A percentile compares a stretch with the other conserved stretches of the same genome.
Conservation (phyloP, 2,329 filamentous ascomycete species). For the Fonsecaea multimorphosa region DNA sequence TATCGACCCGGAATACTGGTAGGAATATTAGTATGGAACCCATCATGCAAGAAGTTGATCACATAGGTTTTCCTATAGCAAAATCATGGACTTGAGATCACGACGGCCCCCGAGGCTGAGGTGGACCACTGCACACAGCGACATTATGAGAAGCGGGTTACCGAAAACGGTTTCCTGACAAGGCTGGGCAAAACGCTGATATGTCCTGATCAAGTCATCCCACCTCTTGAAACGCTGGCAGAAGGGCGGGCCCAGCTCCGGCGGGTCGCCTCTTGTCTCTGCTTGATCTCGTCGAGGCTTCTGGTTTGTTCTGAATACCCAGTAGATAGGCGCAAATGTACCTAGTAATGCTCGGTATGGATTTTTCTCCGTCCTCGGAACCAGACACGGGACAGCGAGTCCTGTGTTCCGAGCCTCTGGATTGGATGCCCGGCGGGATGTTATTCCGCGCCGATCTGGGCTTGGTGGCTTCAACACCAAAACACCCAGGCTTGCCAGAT, state of each 20-base stretch:
- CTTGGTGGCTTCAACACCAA: slow-evolving; percentile 10
- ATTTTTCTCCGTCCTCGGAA: too few relatives aligned
- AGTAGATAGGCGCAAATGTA: background rate
- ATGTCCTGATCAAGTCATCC: background rate
- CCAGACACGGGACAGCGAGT: too few relatives aligned
- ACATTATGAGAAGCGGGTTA: background rate
- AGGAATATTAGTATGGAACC: too few relatives aligned
- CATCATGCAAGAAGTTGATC: background rate
- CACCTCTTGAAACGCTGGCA: background rate
- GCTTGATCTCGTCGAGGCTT: background rate
- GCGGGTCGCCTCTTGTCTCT: background rate
- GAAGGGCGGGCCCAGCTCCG: background rate
- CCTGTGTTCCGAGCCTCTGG: too few relatives aligned
- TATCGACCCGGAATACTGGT: background rate
- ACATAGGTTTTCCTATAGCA: background rate
- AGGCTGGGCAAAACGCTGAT: background rate
- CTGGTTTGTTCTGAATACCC: background rate
- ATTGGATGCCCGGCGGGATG: background rate
- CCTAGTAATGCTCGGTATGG: too few relatives aligned
- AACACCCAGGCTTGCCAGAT: too few relatives aligned
- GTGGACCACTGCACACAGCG: background rate
- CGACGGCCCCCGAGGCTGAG: background rate
- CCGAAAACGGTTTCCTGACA: slow-evolving; percentile 13
- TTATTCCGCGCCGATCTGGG: slow-evolving; percentile 6
- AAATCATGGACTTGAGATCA: background rate